phyloP scores from a whole-genome alignment of 768 basidiomycete genomes.

The Macrolepiota albuminosa region DNA sequence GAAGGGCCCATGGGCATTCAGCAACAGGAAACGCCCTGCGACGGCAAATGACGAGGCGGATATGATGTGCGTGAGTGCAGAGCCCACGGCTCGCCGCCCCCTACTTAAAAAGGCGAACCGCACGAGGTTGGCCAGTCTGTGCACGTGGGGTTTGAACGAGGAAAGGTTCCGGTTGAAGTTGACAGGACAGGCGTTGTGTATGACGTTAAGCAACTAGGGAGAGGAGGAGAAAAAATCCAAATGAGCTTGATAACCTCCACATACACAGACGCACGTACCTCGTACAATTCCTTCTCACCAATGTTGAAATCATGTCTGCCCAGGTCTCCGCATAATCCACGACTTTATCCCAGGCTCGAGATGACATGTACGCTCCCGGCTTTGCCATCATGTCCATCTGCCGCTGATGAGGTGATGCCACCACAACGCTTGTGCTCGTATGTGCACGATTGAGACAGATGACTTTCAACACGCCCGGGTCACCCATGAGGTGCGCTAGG shows the following conservation, averaged over 20 bases:
- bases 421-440: neutral
- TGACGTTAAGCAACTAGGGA: constrained; percentile 20
- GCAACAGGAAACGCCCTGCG: constrained; percentile 25
- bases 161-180: constrained; percentile 37
- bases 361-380: constrained; percentile 22
- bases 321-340: constrained; percentile 22
- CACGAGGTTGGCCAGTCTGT: constrained; percentile 28
- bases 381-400: constrained; percentile 27
- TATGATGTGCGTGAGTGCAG: constrained; percentile 23
- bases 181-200: constrained; percentile 39
- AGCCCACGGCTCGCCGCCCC: constrained; percentile 11
- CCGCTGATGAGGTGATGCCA: constrained; percentile 16
- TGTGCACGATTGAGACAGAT: constrained; percentile 25
- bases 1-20: constrained; percentile 21
- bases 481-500: constrained; percentile 22
- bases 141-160: constrained; percentile 38
- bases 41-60: constrained; percentile 35
- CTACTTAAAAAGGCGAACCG: constrained; percentile 20
- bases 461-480: constrained; percentile 22
- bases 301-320: constrained; percentile 22
- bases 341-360: constrained; percentile 25
- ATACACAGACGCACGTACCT: constrained; percentile 13
- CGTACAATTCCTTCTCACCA: constrained; percentile 17
- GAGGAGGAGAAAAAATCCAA: neutral
- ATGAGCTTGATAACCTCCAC: neutral